These are phyloP conservation scores for Linnemannia schmuckeri DNA, from an alignment of 192 early-diverging fungal species.

Conservation along the genomic window DNA sequence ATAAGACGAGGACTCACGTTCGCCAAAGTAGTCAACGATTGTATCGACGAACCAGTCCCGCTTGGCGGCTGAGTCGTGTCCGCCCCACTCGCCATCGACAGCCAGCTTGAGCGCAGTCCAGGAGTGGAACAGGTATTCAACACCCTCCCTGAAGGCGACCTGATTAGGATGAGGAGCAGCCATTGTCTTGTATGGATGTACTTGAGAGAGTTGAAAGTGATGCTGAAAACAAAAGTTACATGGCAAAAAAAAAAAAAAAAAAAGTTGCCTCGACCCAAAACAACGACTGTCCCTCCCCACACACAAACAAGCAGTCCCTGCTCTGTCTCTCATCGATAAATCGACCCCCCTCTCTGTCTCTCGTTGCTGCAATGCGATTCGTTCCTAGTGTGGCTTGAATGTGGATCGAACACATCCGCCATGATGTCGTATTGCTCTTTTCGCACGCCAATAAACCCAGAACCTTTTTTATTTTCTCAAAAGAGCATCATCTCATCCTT, in stretches of 20 bases:
- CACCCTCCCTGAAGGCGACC: slow-evolving; percentile 70
- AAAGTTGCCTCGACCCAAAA: background rate
- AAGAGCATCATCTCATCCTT: background rate
- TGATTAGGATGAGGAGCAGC: slow-evolving; percentile 62
- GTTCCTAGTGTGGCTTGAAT: slow-evolving; percentile 7
- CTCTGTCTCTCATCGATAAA: no score
- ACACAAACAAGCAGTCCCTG: background rate
- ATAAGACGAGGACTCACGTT: slow-evolving; percentile 54
- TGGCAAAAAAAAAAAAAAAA: slow-evolving; percentile 22
- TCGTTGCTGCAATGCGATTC: background rate
- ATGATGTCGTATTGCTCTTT: background rate
- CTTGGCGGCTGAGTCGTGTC: slow-evolving; percentile 73
- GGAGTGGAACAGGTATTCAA: slow-evolving; percentile 69
- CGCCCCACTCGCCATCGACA: slow-evolving; percentile 80
- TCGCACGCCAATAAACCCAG: background rate
- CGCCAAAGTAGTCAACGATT: slow-evolving; percentile 74
- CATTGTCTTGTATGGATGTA: slow-evolving; percentile 1
- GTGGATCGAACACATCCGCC: background rate
- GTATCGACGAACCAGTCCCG: slow-evolving; percentile 75
- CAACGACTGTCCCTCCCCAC: background rate
- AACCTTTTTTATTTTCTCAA: background rate
- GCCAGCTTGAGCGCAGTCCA: slow-evolving; percentile 83
- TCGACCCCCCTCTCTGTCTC: background rate
- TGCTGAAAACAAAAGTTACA: background rate
- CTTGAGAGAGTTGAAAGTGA: background rate